A percentile compares a stretch with the other conserved stretches of the same genome.
phyloP scores from a whole-genome alignment of 768 basidiomycete genomes.

The Strobilomyces dryophilus region DNA sequence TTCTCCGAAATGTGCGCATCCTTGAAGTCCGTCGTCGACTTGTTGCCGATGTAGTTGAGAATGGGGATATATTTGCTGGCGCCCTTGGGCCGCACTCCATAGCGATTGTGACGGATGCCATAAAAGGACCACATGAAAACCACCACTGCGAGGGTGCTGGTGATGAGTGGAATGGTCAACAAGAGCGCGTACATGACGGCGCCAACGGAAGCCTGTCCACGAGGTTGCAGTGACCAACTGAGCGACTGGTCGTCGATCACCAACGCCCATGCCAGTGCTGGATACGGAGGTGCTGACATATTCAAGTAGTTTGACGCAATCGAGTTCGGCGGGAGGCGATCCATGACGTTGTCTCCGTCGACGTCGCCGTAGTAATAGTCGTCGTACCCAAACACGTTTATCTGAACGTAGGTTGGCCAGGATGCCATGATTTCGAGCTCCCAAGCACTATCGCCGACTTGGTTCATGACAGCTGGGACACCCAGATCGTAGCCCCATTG shows the following conservation, averaged over 20 bases:
- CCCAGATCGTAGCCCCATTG: slow-evolving; percentile 90
- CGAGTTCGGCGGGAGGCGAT: slow-evolving; percentile 87
- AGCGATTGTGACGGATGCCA: slow-evolving; percentile 91
- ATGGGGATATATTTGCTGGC: slow-evolving; percentile 87
- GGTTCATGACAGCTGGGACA: slow-evolving; percentile 63
- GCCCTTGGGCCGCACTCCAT: slow-evolving; percentile 72
- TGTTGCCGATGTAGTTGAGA: slow-evolving; percentile 58
- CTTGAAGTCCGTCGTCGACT: slow-evolving; percentile 69
- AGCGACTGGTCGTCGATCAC: slow-evolving; percentile 73
- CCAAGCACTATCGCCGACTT: slow-evolving; percentile 66
- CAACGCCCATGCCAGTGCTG: slow-evolving; percentile 86
- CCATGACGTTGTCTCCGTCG: slow-evolving; percentile 83
- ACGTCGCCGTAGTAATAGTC: slow-evolving; percentile 91
- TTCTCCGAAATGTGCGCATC: slow-evolving; percentile 70
- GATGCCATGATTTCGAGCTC: slow-evolving; percentile 83
- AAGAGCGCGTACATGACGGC: slow-evolving; percentile 87
- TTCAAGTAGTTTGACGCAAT: slow-evolving; percentile 85
- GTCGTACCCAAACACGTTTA: slow-evolving; percentile 89
- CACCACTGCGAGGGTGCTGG: slow-evolving; percentile 74
- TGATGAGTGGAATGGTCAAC: slow-evolving; percentile 77
- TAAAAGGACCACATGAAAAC: slow-evolving; percentile 97
- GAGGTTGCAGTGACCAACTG: slow-evolving; percentile 75
- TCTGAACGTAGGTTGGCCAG: slow-evolving; percentile 88
- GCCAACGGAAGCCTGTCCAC: slow-evolving; percentile 75
- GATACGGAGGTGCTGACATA: slow-evolving; percentile 84